Conservation (phyloP, 176 grass and related monocot species). For the Phyllostachys edulis region DNA sequence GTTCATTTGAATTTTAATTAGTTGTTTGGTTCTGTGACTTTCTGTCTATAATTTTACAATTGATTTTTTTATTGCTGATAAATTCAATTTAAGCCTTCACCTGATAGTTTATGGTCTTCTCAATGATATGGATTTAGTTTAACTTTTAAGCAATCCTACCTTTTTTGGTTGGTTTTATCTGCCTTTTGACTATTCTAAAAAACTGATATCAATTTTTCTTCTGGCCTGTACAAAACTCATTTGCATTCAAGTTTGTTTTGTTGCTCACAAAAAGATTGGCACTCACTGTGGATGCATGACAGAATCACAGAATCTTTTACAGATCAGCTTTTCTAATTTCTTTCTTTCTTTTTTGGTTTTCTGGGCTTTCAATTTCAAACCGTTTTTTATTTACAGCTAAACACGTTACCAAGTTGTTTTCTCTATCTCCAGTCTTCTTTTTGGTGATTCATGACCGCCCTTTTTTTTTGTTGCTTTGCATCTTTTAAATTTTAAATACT, state of each 20-base stretch:
- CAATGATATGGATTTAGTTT: not conserved
- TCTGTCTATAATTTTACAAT: not conserved
- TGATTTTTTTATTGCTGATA: not conserved
- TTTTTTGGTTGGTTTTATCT: conserved; percentile 24
- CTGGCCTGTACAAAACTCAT: not conserved
- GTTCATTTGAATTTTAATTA: not conserved
- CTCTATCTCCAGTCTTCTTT: not conserved
- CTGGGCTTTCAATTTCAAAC: not conserved
- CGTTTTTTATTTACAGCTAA: not conserved
- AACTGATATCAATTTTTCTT: not conserved
- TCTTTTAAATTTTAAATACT: not conserved
- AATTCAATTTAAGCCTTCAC: conserved; percentile 13
- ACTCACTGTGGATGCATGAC: not conserved
- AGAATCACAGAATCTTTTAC: not conserved
- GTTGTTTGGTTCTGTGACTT: conserved; percentile 1
- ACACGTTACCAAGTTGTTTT: not conserved
- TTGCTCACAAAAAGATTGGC: not conserved
- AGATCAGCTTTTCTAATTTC: conserved; percentile 13
- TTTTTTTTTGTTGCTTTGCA: not conserved
- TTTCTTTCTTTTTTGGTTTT: not conserved
- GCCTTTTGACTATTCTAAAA: not conserved
- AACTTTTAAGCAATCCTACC: not conserved
- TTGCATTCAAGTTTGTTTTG: conserved; percentile 11
- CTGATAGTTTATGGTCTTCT: conserved; percentile 4
- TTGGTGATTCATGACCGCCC: not conserved